Conservation (phyloP, 139 green algal genomes). For the Haematococcus sp. region DNA sequence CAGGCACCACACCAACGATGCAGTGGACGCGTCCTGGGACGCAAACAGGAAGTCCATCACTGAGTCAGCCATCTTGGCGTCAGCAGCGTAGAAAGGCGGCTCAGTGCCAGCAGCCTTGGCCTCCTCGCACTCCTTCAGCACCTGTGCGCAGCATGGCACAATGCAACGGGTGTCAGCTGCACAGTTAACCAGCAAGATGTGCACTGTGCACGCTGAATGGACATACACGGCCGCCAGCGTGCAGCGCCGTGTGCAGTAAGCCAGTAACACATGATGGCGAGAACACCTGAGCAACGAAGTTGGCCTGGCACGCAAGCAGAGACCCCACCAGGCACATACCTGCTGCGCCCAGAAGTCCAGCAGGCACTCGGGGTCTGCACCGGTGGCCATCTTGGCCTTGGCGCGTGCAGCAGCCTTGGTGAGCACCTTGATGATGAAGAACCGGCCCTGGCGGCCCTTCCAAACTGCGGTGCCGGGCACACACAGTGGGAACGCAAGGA, state of each 20-base stretch:
- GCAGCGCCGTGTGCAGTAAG: slow-evolving; percentile 1
- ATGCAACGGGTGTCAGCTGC: not conserved
- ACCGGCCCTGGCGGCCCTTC: slow-evolving; percentile 52
- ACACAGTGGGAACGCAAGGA: slow-evolving; percentile 78
- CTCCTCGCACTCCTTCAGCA: slow-evolving; percentile 47
- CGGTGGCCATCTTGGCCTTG: slow-evolving; percentile 53
- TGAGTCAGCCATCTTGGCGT: slow-evolving; percentile 69
- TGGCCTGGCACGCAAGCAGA: no score
- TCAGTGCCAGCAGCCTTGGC: slow-evolving; percentile 53
- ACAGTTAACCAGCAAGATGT: not conserved
- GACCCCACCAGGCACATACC: slow-evolving; percentile 31
- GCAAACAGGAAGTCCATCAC: slow-evolving; percentile 91
- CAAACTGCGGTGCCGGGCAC: slow-evolving; percentile 82
- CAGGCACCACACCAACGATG: slow-evolving; percentile 78
- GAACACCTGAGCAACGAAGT: no score
- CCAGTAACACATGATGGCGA: not conserved
- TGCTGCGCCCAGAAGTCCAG: slow-evolving; percentile 68
- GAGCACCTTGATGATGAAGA: slow-evolving; percentile 49
- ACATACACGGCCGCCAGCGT: no score
- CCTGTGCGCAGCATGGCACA: slow-evolving; percentile 13
- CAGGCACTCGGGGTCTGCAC: slow-evolving; percentile 70
- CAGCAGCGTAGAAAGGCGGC: slow-evolving; percentile 50
- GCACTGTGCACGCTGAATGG: no score
- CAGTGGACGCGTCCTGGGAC: slow-evolving; percentile 81
- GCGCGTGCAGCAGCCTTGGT: slow-evolving; percentile 43